These are phyloP conservation scores for Halenospora varia DNA, from an alignment of 495 filamentous ascomycete species.

Conservation along the genomic window DNA sequence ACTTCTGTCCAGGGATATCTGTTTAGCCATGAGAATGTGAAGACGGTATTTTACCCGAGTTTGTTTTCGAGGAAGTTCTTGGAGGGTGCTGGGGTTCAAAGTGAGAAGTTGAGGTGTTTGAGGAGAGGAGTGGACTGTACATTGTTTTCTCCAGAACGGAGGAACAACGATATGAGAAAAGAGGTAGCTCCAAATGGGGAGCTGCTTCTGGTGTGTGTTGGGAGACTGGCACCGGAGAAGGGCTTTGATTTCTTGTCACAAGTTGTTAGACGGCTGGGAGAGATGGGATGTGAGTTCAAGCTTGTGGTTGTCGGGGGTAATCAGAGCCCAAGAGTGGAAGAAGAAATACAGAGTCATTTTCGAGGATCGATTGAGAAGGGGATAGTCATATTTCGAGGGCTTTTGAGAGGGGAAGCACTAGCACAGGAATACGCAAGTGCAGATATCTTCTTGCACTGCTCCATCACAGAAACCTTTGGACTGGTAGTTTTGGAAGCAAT, in stretches of 20 bases:
- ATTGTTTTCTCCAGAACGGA: conserved; percentile 46
- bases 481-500: conserved; percentile 62
- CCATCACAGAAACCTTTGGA: conserved; percentile 63
- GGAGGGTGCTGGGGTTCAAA: conserved; percentile 41
- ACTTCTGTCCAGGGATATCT: conserved; percentile 49
- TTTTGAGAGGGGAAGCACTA: conserved; percentile 48
- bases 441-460: conserved; percentile 62
- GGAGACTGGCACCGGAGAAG: conserved; percentile 59
- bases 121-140: conserved; percentile 58
- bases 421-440: conserved; percentile 55
- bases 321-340: conserved; percentile 51
- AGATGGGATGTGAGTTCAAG: conserved; percentile 51
- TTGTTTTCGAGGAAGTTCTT: conserved; percentile 52
- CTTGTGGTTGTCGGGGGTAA: conserved; percentile 60
- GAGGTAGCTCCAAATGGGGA: conserved; percentile 53
- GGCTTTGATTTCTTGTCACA: conserved; percentile 59
- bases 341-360: conserved; percentile 49
- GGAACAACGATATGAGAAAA: conserved; percentile 41
- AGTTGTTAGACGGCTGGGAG: conserved; percentile 42
- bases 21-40: no score
- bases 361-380: conserved; percentile 33
- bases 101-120: conserved; percentile 46
- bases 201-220: conserved; percentile 54
- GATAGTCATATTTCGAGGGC: conserved; percentile 55
- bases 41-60: conserved; percentile 60